These are phyloP conservation scores for Tolypocladium nubicola DNA, from an alignment of 2,329 filamentous ascomycete genomes.

Conservation along the genomic window DNA sequence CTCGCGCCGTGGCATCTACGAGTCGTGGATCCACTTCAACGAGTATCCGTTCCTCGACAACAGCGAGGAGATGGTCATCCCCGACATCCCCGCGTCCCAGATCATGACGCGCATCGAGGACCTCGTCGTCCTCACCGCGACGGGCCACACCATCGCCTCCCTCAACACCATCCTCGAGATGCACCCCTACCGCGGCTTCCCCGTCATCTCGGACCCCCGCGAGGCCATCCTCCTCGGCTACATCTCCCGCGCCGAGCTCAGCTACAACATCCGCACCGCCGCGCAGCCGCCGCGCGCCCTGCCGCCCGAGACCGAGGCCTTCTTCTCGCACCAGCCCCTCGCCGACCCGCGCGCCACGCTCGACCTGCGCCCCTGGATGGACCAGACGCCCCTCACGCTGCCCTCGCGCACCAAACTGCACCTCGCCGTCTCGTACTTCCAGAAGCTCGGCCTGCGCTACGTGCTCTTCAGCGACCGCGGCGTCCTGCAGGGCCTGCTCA, in stretches of 20 bases:
- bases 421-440: slow-evolving; percentile 86
- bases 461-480: slow-evolving; percentile 80
- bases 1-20: slow-evolving; percentile 87
- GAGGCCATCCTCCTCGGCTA: slow-evolving; percentile 80
- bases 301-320: slow-evolving; percentile 62
- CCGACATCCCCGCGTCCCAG: slow-evolving; percentile 75
- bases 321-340: slow-evolving; percentile 75
- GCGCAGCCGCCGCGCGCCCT: slow-evolving; percentile 47
- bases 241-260: slow-evolving; percentile 83
- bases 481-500: slow-evolving; percentile 72
- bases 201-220: slow-evolving; percentile 69
- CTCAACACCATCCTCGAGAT: slow-evolving; percentile 60
- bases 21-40: slow-evolving; percentile 94
- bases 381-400: slow-evolving; percentile 91
- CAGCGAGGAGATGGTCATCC: slow-evolving; percentile 67
- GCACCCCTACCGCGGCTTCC: slow-evolving; percentile 82
- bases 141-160: slow-evolving; percentile 74
- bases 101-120: slow-evolving; percentile 93
- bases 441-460: slow-evolving; percentile 85
- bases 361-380: slow-evolving; percentile 95
- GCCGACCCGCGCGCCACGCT: slow-evolving; percentile 68
- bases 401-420: slow-evolving; percentile 67
- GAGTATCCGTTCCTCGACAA: slow-evolving; percentile 94
- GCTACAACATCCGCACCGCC: slow-evolving; percentile 58
- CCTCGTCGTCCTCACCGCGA: slow-evolving; percentile 75